Percentiles rank a stretch among this genome's conserved stretches.
These are phyloP conservation scores for Aspergillus quadricinctus DNA, from an alignment of 2,329 filamentous ascomycete species.

Conservation along the genomic window DNA sequence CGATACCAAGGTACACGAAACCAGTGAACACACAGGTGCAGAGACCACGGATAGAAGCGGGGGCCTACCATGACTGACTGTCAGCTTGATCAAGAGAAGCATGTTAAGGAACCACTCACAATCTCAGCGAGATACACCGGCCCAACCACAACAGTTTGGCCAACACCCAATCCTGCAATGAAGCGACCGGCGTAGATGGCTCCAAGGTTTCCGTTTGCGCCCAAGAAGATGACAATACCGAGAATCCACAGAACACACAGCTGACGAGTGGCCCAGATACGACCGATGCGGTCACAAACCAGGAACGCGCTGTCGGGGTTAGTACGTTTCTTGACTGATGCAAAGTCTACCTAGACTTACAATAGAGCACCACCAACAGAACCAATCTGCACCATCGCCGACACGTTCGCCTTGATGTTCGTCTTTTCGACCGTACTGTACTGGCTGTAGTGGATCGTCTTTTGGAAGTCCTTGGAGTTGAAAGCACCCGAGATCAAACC, in stretches of 20 bases:
- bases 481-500: constrained; percentile 71
- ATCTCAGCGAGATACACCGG: constrained; percentile 72
- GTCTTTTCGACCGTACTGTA: constrained; percentile 54
- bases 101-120: no score
- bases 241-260: constrained; percentile 42
- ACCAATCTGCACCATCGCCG: constrained; percentile 77
- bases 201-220: constrained; percentile 32
- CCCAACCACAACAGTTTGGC: constrained; percentile 43
- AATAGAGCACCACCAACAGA: constrained; percentile 67
- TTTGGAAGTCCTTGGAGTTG: constrained; percentile 61
- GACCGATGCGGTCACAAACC: constrained; percentile 47
- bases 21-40: constrained; percentile 69
- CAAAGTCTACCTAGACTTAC: constrained; percentile 30
- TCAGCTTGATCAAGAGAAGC: background rate
- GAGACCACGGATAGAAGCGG: constrained; percentile 64
- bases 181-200: constrained; percentile 43
- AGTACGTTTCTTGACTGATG: background rate
- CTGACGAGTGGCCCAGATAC: constrained; percentile 37
- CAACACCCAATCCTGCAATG: constrained; percentile 41
- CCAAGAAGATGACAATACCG: constrained; percentile 43
- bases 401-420: constrained; percentile 71
- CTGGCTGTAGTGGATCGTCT: constrained; percentile 53
- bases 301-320: constrained; percentile 41
- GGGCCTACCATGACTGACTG: constrained; percentile 42
- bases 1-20: constrained; percentile 71